A percentile compares a stretch with the other conserved stretches of the same genome.
These are phyloP conservation scores for Pleurostoma richardsiae DNA, from an alignment of 2,329 filamentous ascomycete genomes.

Conservation along the genomic window DNA sequence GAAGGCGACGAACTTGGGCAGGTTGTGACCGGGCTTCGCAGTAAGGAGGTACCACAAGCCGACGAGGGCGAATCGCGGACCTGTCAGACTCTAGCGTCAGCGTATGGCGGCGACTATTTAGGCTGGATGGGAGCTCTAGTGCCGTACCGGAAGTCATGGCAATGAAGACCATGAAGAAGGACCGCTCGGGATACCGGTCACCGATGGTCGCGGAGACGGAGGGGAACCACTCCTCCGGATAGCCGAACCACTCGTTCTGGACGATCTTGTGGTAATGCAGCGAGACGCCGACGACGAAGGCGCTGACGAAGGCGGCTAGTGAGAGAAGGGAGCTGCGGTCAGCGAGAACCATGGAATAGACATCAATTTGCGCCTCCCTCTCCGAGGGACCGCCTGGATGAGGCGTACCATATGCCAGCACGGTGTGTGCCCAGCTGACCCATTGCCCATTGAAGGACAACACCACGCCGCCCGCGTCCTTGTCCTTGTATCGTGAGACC, in stretches of 20 bases:
- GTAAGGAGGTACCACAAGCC: constrained; percentile 90
- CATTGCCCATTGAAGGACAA: constrained; percentile 76
- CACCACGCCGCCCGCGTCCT: constrained; percentile 54
- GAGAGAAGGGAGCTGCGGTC: constrained; percentile 2
- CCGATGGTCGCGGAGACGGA: constrained; percentile 96
- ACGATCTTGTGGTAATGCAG: constrained; percentile 98
- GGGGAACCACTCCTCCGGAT: constrained; percentile 93
- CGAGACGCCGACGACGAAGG: constrained; percentile 71
- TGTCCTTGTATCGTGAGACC: constrained; percentile 57
- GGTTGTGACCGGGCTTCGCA: constrained; percentile 63
- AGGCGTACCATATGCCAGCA: constrained; percentile 69
- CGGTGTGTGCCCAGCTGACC: constrained; percentile 85
- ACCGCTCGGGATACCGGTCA: constrained; percentile 93
- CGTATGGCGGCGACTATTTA: not conserved
- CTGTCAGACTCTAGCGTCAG: constrained; percentile 31
- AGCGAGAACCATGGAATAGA: constrained; percentile 1
- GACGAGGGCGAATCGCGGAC: constrained; percentile 86
- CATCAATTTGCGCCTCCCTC: not conserved
- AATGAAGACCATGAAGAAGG: constrained; percentile 96
- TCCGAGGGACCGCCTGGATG: not conserved
- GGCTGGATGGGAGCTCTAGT: too few relatives aligned
- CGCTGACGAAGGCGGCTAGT: constrained; percentile 77
- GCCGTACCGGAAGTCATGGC: constrained; percentile 79
- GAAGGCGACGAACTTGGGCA: constrained; percentile 76
- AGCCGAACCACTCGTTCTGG: constrained; percentile 92